These are phyloP conservation scores for Jamesozyma spencerorum DNA, from an alignment of 805 yeast genomes.

Conservation along the genomic window DNA sequence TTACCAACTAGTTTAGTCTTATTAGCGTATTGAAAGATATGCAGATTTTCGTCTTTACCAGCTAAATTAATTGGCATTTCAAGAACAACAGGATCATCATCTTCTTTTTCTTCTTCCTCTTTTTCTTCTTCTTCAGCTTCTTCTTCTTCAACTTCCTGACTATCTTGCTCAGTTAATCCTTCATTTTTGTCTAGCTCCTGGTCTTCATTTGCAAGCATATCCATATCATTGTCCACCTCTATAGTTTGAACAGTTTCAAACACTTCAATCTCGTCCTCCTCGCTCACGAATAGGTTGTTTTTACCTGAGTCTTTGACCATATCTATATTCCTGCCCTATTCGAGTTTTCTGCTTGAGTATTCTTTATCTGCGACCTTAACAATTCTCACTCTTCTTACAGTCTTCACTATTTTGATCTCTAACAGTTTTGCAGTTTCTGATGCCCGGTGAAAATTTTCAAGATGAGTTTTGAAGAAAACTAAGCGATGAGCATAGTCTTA, in stretches of 20 bases:
- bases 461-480: neutral
- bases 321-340: neutral
- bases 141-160: conserved; percentile 1
- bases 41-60: conserved; percentile 28
- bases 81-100: conserved; percentile 51
- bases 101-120: conserved; percentile 20
- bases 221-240: too few relatives aligned
- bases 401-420: too few relatives aligned
- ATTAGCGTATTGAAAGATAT: conserved; percentile 49
- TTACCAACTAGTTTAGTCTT: conserved; percentile 22
- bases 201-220: too few relatives aligned
- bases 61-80: conserved; percentile 50
- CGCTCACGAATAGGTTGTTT: conserved; percentile 29
- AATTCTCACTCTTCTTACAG: too few relatives aligned
- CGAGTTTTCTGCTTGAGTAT: too few relatives aligned
- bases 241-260: neutral
- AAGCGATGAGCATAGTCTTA: conserved; percentile 2
- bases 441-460: conserved; percentile 1
- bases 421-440: neutral
- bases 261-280: conserved; percentile 28
- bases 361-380: too few relatives aligned
- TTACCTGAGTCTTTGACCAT: neutral
- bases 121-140: conserved; percentile 4
- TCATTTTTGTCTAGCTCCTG: too few relatives aligned
- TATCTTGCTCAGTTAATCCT: too few relatives aligned